These are phyloP conservation scores for Tylopilus plumbeoviolaceoides DNA, from an alignment of 768 basidiomycete genomes.

Conservation along the genomic window DNA sequence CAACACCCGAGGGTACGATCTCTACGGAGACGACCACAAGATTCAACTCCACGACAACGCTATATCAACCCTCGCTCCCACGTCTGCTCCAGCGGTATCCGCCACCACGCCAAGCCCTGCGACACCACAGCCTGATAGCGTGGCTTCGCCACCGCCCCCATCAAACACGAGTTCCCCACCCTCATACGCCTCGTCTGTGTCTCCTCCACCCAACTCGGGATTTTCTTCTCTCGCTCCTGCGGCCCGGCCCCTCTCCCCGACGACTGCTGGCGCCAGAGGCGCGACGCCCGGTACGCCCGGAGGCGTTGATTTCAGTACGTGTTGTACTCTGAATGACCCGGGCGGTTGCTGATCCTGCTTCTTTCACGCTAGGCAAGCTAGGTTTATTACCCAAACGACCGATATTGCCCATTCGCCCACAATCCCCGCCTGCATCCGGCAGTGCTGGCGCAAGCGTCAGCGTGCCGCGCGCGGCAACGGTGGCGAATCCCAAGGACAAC, in stretches of 20 bases:
- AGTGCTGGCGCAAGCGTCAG: not conserved
- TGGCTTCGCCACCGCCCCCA: not conserved
- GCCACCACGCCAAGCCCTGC: not conserved
- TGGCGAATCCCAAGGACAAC: conserved; percentile 13
- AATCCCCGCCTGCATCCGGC: conserved; percentile 25
- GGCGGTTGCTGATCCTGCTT: not conserved
- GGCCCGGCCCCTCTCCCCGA: conserved; percentile 10
- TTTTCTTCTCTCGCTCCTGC: not conserved
- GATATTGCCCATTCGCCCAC: conserved; percentile 47
- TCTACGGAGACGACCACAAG: conserved; percentile 19
- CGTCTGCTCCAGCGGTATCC: not conserved
- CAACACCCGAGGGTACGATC: conserved; percentile 28
- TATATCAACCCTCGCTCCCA: not conserved
- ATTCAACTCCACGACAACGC: conserved; percentile 10
- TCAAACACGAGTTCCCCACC: conserved; percentile 3
- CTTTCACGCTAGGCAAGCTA: conserved; percentile 46
- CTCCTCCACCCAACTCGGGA: not conserved
- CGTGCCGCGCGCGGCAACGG: conserved; percentile 6
- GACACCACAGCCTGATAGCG: not conserved
- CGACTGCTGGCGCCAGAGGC: not conserved
- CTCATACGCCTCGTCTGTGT: conserved; percentile 3
- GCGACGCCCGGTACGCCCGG: conserved; percentile 6
- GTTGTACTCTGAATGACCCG: too few species aligned
- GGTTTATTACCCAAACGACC: conserved; percentile 73
- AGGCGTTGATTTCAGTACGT: conserved; percentile 34